Percentiles rank a stretch among this genome's conserved stretches.
These are phyloP conservation scores for Histomonas meleagridis DNA, from an alignment of 208 protist species.

Conservation along the genomic window DNA sequence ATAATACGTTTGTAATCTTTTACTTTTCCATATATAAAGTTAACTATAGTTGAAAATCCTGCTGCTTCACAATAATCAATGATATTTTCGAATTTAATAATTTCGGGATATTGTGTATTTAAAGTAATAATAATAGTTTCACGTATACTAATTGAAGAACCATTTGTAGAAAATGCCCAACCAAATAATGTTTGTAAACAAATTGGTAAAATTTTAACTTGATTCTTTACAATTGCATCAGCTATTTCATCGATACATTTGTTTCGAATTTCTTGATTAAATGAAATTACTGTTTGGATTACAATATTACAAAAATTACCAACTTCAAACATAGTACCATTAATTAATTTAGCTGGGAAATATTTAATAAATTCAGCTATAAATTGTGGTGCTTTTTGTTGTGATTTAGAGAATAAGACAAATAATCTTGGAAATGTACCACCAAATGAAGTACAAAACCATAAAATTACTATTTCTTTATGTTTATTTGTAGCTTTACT, in stretches of 20 bases:
- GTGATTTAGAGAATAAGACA: neutral
- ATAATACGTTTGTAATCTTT: neutral
- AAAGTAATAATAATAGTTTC: neutral
- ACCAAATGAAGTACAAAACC: neutral
- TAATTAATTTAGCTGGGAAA: neutral
- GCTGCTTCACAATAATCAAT: neutral
- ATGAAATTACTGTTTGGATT: neutral
- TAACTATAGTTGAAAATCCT: neutral
- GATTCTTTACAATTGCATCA: neutral
- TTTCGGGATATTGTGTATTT: neutral
- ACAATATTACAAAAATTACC: neutral
- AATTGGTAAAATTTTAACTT: neutral
- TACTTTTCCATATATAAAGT: neutral
- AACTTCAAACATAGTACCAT: neutral
- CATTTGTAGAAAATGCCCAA: neutral
- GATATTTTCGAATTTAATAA: neutral
- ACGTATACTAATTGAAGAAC: neutral
- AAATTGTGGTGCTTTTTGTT: neutral
- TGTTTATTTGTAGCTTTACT: neutral
- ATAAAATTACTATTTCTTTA: neutral
- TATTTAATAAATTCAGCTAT: neutral
- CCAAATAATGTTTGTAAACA: neutral
- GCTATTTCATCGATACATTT: neutral
- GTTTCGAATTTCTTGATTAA: neutral
- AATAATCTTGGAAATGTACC: neutral